Conservation (phyloP, 1,284 basidiomycete species). For the Kalmanozyma brasiliensis region DNA sequence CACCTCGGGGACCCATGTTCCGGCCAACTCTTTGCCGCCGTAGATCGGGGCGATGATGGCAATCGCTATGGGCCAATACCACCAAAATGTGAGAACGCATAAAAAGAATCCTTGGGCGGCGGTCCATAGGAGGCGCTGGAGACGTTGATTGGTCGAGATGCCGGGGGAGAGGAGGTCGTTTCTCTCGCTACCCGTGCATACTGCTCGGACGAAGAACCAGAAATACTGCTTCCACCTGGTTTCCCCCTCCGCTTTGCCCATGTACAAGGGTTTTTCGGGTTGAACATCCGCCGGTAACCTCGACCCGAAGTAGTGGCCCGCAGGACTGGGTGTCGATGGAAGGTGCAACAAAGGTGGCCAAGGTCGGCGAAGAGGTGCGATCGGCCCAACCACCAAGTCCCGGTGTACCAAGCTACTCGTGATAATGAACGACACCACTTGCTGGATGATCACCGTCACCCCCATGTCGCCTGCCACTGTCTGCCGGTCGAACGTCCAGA, state of each 20-base stretch:
- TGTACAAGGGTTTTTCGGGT: slow-evolving; percentile 22
- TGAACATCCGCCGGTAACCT: slow-evolving; percentile 47
- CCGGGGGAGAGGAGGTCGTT: slow-evolving; percentile 53
- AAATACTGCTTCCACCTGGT: slow-evolving; percentile 30
- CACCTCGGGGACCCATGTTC: slow-evolving; percentile 64
- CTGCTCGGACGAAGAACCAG: slow-evolving; percentile 58
- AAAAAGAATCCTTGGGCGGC: slow-evolving; percentile 59
- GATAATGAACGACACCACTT: slow-evolving; percentile 62
- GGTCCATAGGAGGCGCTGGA: slow-evolving; percentile 60
- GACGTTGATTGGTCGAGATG: slow-evolving; percentile 50
- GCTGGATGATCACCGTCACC: slow-evolving; percentile 64
- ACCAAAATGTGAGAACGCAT: slow-evolving; percentile 58
- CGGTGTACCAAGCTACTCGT: slow-evolving; percentile 56
- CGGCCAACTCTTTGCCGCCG: slow-evolving; percentile 58
- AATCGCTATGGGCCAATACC: slow-evolving; percentile 65
- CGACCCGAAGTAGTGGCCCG: slow-evolving; percentile 49
- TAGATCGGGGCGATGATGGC: slow-evolving; percentile 65
- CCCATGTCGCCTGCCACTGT: slow-evolving; percentile 66
- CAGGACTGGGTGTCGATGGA: slow-evolving; percentile 43
- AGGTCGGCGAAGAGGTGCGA: slow-evolving; percentile 45
- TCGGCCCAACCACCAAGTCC: slow-evolving; percentile 55
- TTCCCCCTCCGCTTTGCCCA: slow-evolving; percentile 48
- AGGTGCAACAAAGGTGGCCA: slow-evolving; percentile 64
- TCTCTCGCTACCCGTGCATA: slow-evolving; percentile 55
- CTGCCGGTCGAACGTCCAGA: slow-evolving; percentile 58